Evolutionary conservation across 1,139 yeast species (phyloP).

Genomic region (Arxiozyma heterogenica): DNA sequence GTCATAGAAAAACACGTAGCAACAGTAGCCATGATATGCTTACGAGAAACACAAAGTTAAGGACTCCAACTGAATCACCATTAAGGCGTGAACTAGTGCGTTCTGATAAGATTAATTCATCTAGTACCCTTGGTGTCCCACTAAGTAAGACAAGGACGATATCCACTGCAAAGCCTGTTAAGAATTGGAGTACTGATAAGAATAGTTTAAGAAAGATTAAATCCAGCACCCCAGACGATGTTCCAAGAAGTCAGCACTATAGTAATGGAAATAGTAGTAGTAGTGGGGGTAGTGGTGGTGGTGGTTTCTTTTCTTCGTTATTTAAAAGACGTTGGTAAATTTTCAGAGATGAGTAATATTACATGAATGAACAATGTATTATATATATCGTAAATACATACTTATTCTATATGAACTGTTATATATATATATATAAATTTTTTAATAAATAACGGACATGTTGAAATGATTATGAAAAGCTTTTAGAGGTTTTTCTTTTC

Average conservation of each 20-base stretch:
- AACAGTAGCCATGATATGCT: not conserved
- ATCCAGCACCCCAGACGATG: constrained; percentile 1
- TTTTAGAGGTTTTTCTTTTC: too few relatives aligned
- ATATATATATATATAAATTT: too few relatives aligned
- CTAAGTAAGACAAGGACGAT: not conserved
- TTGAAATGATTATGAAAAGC: too few relatives aligned
- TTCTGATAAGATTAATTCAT: not conserved
- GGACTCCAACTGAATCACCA: not conserved
- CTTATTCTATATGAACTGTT: not conserved
- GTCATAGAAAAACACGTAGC: not conserved
- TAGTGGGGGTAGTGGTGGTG: constrained; percentile 1
- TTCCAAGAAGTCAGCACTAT: not conserved
- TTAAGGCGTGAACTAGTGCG: not conserved
- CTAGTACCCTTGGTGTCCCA: not conserved
- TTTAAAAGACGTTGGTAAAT: not conserved
- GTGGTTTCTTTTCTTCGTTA: constrained; percentile 1
- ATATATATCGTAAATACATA: not conserved
- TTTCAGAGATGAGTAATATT: not conserved
- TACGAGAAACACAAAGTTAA: not conserved
- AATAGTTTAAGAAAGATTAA: constrained; percentile 2
- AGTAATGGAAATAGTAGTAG: not conserved
- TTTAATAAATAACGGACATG: too few relatives aligned
- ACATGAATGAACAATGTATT: not conserved
- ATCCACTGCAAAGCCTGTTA: constrained; percentile 2
- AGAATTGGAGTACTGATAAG: not conserved